These are phyloP conservation scores for Pelargonium myrrhifolium DNA, from an alignment of 441 rosid species.

Conservation along the genomic window DNA sequence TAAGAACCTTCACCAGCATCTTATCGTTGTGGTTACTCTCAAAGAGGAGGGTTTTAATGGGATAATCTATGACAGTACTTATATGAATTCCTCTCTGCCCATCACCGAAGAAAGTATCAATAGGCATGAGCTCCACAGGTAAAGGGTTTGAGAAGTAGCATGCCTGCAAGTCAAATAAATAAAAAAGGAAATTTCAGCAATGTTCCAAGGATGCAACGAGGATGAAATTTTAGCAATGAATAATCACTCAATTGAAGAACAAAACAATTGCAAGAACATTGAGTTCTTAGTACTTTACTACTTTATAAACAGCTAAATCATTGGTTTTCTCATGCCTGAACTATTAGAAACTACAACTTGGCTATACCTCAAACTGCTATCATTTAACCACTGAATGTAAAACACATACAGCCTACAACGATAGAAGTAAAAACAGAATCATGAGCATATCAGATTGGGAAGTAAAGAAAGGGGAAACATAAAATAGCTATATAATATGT, in stretches of 20 bases:
- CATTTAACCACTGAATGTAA: not conserved
- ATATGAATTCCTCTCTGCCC: slow-evolving; percentile 20
- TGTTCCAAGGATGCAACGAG: not conserved
- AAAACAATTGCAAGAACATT: not conserved
- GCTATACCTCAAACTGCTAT: not conserved
- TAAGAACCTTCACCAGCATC: slow-evolving; percentile 24
- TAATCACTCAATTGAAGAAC: not conserved
- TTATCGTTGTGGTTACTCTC: slow-evolving; percentile 22
- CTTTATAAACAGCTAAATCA: not conserved
- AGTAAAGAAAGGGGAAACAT: not conserved
- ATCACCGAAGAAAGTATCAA: slow-evolving; percentile 24
- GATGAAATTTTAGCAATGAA: not conserved
- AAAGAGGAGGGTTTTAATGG: slow-evolving; percentile 35
- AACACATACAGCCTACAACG: not conserved
- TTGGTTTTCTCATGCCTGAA: no score
- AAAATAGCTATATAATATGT: not conserved
- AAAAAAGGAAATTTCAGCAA: slow-evolving; percentile 6
- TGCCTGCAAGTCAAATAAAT: slow-evolving; percentile 24
- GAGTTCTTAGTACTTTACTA: not conserved
- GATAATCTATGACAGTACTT: slow-evolving; percentile 27
- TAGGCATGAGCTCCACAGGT: slow-evolving; percentile 37
- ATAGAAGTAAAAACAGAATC: not conserved
- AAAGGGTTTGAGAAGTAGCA: slow-evolving; percentile 36
- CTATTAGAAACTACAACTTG: not conserved
- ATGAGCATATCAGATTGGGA: not conserved